Base-by-base conservation (phyloP, 768 basidiomycete species). In the Hericium erinaceus region DNA sequence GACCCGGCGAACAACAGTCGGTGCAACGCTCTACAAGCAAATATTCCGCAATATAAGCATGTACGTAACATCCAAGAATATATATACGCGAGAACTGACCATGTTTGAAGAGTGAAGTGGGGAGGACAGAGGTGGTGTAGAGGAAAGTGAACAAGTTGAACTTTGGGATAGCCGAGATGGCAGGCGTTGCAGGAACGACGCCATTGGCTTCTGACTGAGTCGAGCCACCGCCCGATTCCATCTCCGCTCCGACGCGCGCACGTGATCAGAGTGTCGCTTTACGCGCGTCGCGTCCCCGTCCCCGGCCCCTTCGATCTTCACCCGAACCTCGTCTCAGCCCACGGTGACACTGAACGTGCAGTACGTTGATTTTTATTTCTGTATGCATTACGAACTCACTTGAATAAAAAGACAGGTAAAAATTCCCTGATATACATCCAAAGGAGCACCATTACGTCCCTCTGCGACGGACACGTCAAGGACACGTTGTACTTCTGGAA, bases 1-100 rank as follows among this genome's bases (percentile, higher is more conserved):
- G 66, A 97, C 74, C 60, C 90, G 86, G 62, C 93, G 91, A 73
- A 92, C 80, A 44, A 83, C 82, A 57, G 80, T 69, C 58, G 84
- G 80, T 22, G 70, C 64, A 44, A 77, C 67, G 48, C 77, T 72
- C 77, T 77, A 20, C n/a, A 37, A 46, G 16, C 44, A 9, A 9
- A 13, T 46, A 20, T 46, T 46, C 16, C 44, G 10, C 11, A 7
- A 46, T 3, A 46, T 20, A 20, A n/a, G 44, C n/a, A 46, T 18
- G 44, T 7, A 3, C 18, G 16, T 18, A 18, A n/a, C 2, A 33
- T 8, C 33, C 33, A 5, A 33, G 6, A 33, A 8, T 8, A 33
- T 33, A 33, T 33, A 33, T 1, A 8, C 33, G 33, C 33, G 33
- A 33, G 33, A 33, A 46, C 44, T 46, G 44, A 46, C 44, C 44